These are phyloP conservation scores for Pyrrhoderma noxium DNA, from an alignment of 1,284 basidiomycete genomes.

Conservation along the genomic window DNA sequence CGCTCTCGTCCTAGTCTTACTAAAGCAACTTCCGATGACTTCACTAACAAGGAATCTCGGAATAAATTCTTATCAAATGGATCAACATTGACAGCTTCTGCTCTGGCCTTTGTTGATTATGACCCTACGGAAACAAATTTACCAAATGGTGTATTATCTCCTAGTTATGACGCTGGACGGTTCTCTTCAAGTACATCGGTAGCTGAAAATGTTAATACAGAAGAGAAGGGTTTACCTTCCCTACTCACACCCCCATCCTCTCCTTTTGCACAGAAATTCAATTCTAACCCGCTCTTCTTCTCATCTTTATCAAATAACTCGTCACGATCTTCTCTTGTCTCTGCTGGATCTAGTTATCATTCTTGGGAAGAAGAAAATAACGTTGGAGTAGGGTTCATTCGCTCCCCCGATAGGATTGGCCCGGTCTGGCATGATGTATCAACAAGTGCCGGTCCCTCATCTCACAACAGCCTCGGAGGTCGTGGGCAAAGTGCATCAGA, in stretches of 20 bases:
- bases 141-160: background rate
- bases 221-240: slow-evolving; percentile 22
- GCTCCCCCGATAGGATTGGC: slow-evolving; percentile 36
- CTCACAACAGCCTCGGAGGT: slow-evolving; percentile 1
- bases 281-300: slow-evolving; percentile 45
- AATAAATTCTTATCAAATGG: slow-evolving; percentile 34
- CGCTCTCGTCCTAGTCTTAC: too few species aligned
- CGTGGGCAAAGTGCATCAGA: slow-evolving; percentile 2
- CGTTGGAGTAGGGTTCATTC: slow-evolving; percentile 46
- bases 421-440: slow-evolving; percentile 56
- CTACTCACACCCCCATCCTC: slow-evolving; percentile 32
- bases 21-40: slow-evolving; percentile 5
- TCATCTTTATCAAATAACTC: slow-evolving; percentile 58
- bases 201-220: slow-evolving; percentile 1
- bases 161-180: slow-evolving; percentile 2
- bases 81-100: slow-evolving; percentile 12
- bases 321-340: slow-evolving; percentile 70
- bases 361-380: slow-evolving; percentile 59
- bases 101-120: slow-evolving; percentile 13
- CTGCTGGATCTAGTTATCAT: slow-evolving; percentile 75
- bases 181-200: background rate
- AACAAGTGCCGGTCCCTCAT: slow-evolving; percentile 27
- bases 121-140: slow-evolving; percentile 8
- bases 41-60: slow-evolving; percentile 36
- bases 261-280: slow-evolving; percentile 42